phyloP scores from a whole-genome alignment of 2,329 filamentous ascomycete genomes.

The Diaporthe sp. region DNA sequence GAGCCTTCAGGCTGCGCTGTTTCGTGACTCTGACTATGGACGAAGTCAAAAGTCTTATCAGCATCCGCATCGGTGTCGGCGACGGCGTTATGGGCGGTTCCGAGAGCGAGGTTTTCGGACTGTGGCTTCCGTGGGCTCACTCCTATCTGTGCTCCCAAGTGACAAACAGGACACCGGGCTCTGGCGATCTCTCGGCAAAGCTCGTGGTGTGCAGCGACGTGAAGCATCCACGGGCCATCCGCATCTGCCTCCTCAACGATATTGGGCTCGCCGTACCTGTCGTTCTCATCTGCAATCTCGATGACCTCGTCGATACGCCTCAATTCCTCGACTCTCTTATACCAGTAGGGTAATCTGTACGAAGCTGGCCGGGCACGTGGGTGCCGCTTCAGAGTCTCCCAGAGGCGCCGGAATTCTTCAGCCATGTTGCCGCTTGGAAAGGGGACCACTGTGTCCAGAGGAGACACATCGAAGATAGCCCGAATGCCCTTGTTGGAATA shows the following conservation, averaged over 20 bases:
- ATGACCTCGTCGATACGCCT: conserved; percentile 20
- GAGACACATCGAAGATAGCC: not conserved
- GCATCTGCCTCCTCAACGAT: not conserved
- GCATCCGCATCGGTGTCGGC: not conserved
- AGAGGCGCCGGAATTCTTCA: not conserved
- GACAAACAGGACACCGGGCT: not conserved
- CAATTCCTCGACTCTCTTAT: not conserved
- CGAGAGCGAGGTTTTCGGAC: not conserved
- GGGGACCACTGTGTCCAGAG: not conserved
- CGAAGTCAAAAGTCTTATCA: not conserved
- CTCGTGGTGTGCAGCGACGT: not conserved
- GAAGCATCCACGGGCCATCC: conserved; percentile 27
- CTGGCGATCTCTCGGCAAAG: not conserved
- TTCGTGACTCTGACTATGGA: not conserved
- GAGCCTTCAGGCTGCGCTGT: not conserved
- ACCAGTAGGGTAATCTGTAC: not conserved
- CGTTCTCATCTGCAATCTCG: not conserved
- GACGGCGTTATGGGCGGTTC: not conserved
- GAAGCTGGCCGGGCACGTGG: not conserved
- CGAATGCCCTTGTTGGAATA: too few species aligned
- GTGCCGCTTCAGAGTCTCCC: not conserved
- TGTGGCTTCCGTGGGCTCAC: not conserved
- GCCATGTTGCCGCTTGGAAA: not conserved
- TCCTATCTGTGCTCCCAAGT: too few species aligned
- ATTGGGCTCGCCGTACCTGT: conserved; percentile 9